These are phyloP conservation scores for Asparagopsis taxiformis DNA, from an alignment of 31 red algal genomes.

Conservation along the genomic window DNA sequence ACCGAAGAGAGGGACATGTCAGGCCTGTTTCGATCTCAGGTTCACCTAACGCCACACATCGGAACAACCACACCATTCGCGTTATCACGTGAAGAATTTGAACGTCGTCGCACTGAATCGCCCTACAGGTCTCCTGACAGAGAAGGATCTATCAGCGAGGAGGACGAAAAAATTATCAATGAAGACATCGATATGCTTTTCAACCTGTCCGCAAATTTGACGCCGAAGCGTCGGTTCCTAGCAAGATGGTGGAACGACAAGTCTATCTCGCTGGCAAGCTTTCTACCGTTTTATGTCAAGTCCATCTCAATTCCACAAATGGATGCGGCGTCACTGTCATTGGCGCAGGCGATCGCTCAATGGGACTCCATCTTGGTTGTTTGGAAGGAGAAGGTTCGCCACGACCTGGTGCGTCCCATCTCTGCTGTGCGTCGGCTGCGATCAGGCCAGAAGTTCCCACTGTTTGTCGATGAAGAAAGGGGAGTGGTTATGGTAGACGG, in stretches of 20 bases:
- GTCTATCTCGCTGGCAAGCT: conserved; percentile 26
- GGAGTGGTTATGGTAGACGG: conserved; percentile 13
- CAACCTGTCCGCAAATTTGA: conserved; percentile 10
- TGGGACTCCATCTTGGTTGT: conserved; percentile 24
- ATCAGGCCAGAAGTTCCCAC: background rate
- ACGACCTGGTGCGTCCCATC: conserved; percentile 35
- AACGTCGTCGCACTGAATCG: background rate
- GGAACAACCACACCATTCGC: conserved; percentile 23
- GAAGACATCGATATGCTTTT: background rate
- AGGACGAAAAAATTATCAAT: conserved; percentile 1
- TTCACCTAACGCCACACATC: conserved; percentile 38
- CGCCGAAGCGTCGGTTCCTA: conserved; percentile 8
- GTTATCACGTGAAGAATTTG: conserved; percentile 18
- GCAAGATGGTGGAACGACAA: conserved; percentile 33
- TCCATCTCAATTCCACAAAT: too few relatives aligned
- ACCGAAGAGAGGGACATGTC: background rate
- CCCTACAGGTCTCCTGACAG: conserved; percentile 15
- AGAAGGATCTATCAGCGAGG: background rate
- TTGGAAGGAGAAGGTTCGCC: conserved; percentile 53
- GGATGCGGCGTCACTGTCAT: too few relatives aligned
- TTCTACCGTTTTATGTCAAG: conserved; percentile 8
- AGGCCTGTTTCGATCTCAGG: conserved; percentile 15
- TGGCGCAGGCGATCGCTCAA: conserved; percentile 39
- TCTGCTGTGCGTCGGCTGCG: conserved; percentile 23
- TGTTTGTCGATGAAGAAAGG: conserved; percentile 1